Conservation (phyloP, 2,329 filamentous ascomycete genomes). For the Pseudogymnoascus sp. region DNA sequence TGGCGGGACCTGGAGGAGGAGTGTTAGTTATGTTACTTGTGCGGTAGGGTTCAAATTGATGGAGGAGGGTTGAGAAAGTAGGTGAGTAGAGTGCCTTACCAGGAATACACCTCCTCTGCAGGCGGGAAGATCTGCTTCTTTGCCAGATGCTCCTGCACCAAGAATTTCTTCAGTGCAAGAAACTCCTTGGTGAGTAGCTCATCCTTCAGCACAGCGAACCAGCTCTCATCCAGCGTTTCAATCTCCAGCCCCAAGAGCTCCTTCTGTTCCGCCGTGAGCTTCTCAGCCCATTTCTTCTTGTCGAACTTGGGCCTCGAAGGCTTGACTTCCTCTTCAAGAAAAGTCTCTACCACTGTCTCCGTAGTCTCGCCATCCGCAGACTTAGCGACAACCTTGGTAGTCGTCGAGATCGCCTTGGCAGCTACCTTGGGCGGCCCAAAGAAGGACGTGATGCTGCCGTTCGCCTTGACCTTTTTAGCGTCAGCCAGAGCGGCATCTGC, state of each 20-base stretch:
- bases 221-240: slow-evolving; percentile 82
- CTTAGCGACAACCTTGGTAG: slow-evolving; percentile 20
- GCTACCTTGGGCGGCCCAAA: slow-evolving; percentile 56
- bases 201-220: slow-evolving; percentile 82
- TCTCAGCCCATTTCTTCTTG: slow-evolving; percentile 82
- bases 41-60: not conserved
- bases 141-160: slow-evolving; percentile 66
- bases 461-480: slow-evolving; percentile 64
- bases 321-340: slow-evolving; percentile 12
- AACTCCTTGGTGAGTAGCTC: slow-evolving; percentile 75
- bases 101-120: slow-evolving; percentile 83
- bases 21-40: slow-evolving; percentile 17
- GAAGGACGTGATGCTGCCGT: slow-evolving; percentile 81
- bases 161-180: slow-evolving; percentile 77
- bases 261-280: slow-evolving; percentile 73
- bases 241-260: slow-evolving; percentile 82
- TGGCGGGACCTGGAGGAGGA: slow-evolving; percentile 72
- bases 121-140: slow-evolving; percentile 83
- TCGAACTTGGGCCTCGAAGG: slow-evolving; percentile 54
- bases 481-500: slow-evolving; percentile 41
- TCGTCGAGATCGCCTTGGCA: slow-evolving; percentile 23
- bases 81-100: slow-evolving; percentile 47
- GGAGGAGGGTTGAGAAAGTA: slow-evolving; percentile 10
- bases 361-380: not conserved
- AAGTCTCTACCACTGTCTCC: slow-evolving; percentile 13